Percentiles rank a stretch among this genome's conserved stretches.
phyloP scores from a whole-genome alignment of 352 stramenopile genomes.

The Phytophthora hybrid region DNA sequence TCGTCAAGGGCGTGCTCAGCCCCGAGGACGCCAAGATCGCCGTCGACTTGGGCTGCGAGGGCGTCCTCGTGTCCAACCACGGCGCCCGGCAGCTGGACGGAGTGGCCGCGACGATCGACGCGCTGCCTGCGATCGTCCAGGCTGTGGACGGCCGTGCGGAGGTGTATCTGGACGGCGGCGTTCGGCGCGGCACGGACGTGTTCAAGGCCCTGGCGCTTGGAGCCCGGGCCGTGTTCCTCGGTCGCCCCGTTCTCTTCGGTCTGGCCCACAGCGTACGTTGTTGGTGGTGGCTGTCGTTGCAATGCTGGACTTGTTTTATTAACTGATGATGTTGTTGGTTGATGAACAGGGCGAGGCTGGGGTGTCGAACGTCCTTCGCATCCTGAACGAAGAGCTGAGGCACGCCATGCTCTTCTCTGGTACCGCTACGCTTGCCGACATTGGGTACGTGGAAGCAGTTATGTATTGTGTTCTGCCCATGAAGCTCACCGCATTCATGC shows the following conservation, averaged over 20 bases:
- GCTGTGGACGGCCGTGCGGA: constrained; percentile 86
- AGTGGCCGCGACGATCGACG: constrained; percentile 92
- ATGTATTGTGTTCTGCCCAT: not conserved
- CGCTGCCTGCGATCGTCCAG: constrained; percentile 89
- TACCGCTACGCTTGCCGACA: constrained; percentile 72
- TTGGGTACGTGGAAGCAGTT: constrained; percentile 52
- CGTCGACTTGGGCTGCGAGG: constrained; percentile 91
- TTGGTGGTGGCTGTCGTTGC: not conserved
- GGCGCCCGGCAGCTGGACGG: constrained; percentile 93
- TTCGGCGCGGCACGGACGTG: constrained; percentile 95
- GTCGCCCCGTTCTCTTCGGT: constrained; percentile 95
- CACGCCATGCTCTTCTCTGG: constrained; percentile 92
- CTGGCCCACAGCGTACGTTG: constrained; percentile 87
- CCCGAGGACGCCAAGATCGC: constrained; percentile 93
- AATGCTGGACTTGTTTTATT: not conserved
- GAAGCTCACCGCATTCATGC: constrained; percentile 3
- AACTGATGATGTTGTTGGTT: not conserved
- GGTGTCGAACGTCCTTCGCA: constrained; percentile 89
- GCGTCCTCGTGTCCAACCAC: constrained; percentile 95
- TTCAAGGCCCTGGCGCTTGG: constrained; percentile 94
- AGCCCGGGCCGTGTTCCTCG: constrained; percentile 95
- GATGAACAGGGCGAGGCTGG: constrained; percentile 78
- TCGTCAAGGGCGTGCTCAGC: constrained; percentile 96
- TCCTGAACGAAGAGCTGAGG: constrained; percentile 93
- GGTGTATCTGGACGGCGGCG: constrained; percentile 95